phyloP scores from a whole-genome alignment of 2,329 filamentous ascomycete genomes.

The Fusarium succisae region DNA sequence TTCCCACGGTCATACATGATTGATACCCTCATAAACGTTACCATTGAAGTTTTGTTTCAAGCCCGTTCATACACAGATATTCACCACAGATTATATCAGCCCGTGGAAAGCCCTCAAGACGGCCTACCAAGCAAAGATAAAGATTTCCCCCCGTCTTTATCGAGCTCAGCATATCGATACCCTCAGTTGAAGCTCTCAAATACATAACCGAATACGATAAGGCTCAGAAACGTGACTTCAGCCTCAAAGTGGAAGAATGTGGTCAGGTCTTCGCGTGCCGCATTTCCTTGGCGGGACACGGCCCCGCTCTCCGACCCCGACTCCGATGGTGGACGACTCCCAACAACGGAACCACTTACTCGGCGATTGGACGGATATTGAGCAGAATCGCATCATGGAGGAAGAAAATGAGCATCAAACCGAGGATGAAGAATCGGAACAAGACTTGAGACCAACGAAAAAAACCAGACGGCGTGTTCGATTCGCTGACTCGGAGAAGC shows the following conservation, averaged over 20 bases:
- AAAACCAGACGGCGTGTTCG: constrained; percentile 6
- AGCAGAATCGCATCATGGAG: background rate
- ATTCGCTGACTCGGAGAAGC: constrained; percentile 12
- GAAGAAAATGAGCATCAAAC: background rate
- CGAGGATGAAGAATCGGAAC: background rate
- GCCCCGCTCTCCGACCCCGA: constrained; percentile 18
- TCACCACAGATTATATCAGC: background rate
- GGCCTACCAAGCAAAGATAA: background rate
- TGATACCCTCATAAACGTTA: background rate
- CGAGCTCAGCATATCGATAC: background rate
- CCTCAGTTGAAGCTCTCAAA: background rate
- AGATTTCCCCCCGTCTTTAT: background rate
- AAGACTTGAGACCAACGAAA: background rate
- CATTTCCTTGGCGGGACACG: constrained; percentile 21
- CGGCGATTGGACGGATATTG: constrained; percentile 30
- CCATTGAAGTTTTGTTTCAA: background rate
- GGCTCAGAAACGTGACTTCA: constrained; percentile 11
- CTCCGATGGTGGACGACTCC: constrained; percentile 1
- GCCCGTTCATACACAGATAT: background rate
- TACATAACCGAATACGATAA: background rate
- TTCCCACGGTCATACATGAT: background rate
- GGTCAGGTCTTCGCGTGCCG: constrained; percentile 18
- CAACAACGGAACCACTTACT: constrained; percentile 34
- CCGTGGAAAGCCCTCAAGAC: background rate
- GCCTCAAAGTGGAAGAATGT: constrained; percentile 12